A percentile compares a stretch with the other conserved stretches of the same genome.
phyloP scores from a whole-genome alignment of 1,284 basidiomycete genomes.

The Rugiboletus extremiorientalis region DNA sequence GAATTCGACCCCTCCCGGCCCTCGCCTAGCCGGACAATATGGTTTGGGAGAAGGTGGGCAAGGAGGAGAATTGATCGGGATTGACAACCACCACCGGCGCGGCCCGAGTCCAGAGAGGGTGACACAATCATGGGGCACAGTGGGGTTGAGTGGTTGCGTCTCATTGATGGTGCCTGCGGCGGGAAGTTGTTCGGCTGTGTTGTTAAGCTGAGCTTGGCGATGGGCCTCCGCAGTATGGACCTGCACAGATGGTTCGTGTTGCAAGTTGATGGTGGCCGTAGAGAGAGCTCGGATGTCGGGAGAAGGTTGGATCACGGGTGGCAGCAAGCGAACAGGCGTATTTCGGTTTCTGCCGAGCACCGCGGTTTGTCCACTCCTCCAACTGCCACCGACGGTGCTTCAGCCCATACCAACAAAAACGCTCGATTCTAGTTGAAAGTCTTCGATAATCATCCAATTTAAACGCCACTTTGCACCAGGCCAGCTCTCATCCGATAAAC shows the following conservation, averaged over 20 bases:
- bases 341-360: neutral
- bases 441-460: neutral
- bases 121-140: too few species aligned
- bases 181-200: too few species aligned
- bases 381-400: neutral
- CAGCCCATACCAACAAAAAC: neutral
- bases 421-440: too few species aligned
- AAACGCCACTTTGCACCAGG: neutral
- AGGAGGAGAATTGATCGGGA: too few species aligned
- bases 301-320: neutral
- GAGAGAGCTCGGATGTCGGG: too few species aligned
- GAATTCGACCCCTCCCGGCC: too few species aligned
- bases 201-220: neutral
- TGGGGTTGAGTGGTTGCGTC: too few species aligned
- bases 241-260: slow-evolving; percentile 62
- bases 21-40: too few species aligned
- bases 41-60: too few species aligned
- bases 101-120: neutral
- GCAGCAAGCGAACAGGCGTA: neutral
- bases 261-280: slow-evolving; percentile 69
- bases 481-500: neutral
- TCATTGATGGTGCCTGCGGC: too few species aligned
- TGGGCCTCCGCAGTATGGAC: slow-evolving; percentile 24
- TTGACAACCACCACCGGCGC: too few species aligned
- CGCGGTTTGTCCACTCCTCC: neutral